phyloP scores from a whole-genome alignment of 2,329 filamentous ascomycete genomes.

The Pseudomassariella vexata region DNA sequence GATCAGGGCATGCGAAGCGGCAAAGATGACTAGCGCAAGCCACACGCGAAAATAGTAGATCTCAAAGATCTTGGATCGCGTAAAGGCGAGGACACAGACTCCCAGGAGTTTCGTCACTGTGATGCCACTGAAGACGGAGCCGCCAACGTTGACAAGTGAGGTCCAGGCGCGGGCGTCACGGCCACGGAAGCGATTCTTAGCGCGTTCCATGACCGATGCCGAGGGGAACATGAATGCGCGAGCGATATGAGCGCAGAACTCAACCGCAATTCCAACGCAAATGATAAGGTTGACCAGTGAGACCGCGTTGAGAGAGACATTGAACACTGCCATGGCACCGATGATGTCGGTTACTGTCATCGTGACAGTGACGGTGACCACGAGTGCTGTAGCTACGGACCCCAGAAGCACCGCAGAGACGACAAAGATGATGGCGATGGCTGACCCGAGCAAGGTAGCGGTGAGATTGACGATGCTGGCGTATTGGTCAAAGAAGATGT shows the following conservation, averaged over 20 bases:
- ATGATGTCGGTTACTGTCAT: slow-evolving; percentile 96
- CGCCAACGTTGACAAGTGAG: slow-evolving; percentile 88
- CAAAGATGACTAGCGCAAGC: slow-evolving; percentile 86
- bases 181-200: slow-evolving; percentile 71
- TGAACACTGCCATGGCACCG: slow-evolving; percentile 84
- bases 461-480: slow-evolving; percentile 77
- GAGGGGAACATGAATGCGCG: slow-evolving; percentile 94
- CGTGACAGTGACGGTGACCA: slow-evolving; percentile 79
- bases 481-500: slow-evolving; percentile 99
- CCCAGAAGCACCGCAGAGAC: slow-evolving; percentile 78
- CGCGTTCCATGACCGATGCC: slow-evolving; percentile 72
- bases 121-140: slow-evolving; percentile 92
- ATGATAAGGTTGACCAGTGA: slow-evolving; percentile 95
- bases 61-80: slow-evolving; percentile 96
- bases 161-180: slow-evolving; percentile 87
- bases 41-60: slow-evolving; percentile 99
- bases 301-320: slow-evolving; percentile 89
- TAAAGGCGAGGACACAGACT: slow-evolving; percentile 88
- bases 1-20: slow-evolving; percentile 79
- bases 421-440: slow-evolving; percentile 77
- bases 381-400: slow-evolving; percentile 71
- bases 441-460: slow-evolving; percentile 71
- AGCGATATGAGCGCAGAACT: slow-evolving; percentile 96
- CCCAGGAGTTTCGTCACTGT: slow-evolving; percentile 93
- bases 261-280: slow-evolving; percentile 91